These are phyloP conservation scores for Annona squamosa DNA, from an alignment of 164 flowering plant species.

Conservation along the genomic window DNA sequence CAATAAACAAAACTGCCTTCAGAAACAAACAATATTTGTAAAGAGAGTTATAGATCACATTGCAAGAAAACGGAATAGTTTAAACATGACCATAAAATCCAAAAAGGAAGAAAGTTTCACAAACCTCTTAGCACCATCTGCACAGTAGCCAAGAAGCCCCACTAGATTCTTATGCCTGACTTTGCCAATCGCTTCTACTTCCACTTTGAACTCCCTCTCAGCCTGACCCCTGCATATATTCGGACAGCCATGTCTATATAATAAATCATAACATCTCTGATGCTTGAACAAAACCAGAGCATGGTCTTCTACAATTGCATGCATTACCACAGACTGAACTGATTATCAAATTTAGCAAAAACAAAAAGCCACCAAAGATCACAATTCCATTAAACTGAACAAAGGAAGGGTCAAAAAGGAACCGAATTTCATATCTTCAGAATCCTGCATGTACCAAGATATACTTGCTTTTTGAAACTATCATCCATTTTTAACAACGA, in stretches of 20 bases:
- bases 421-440: background rate
- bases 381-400: background rate
- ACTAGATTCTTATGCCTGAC: constrained; percentile 91
- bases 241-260: background rate
- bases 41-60: background rate
- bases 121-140: constrained; percentile 72
- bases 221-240: constrained; percentile 68
- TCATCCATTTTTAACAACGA: too few species aligned
- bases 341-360: background rate
- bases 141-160: constrained; percentile 75
- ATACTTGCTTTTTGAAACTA: too few species aligned
- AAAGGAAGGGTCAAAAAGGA: background rate
- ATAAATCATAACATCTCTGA: background rate
- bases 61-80: background rate
- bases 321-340: background rate
- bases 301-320: background rate
- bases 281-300: background rate
- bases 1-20: background rate
- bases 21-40: background rate
- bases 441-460: too few species aligned
- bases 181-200: constrained; percentile 94
- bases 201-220: constrained; percentile 83
- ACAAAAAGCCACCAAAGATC: background rate
- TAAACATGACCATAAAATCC: background rate
- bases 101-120: background rate